Conservation (phyloP, 1,139 yeast species). For the Hyphopichia khmerensis region DNA sequence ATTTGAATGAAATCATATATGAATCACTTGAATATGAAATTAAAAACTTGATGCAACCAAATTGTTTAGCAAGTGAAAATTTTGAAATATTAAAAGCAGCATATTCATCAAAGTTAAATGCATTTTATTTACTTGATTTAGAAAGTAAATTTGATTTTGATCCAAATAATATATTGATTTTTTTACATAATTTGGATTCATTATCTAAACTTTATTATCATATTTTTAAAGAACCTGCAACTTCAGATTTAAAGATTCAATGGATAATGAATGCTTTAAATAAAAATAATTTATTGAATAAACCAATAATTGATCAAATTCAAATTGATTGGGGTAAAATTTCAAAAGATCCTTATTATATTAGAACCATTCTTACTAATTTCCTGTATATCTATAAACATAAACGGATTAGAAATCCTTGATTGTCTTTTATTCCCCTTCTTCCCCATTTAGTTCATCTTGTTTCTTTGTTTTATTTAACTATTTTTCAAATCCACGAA, state of each 20-base stretch:
- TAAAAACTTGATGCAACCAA: background rate
- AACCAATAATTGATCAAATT: conserved; percentile 2
- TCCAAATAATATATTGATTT: conserved; percentile 7
- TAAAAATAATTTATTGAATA: conserved; percentile 6
- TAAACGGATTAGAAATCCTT: background rate
- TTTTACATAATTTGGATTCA: conserved; percentile 13
- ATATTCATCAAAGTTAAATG: conserved; percentile 12
- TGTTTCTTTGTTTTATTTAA: too few relatives aligned
- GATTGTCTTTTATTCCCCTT: background rate
- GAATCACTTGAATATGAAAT: background rate
- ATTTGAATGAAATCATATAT: conserved; percentile 1
- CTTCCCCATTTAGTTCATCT: too few relatives aligned
- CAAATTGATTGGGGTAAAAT: conserved; percentile 3
- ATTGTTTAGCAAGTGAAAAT: conserved; percentile 8
- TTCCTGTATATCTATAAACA: conserved; percentile 3
- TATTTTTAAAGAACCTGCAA: conserved; percentile 12
- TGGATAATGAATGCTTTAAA: conserved; percentile 17
- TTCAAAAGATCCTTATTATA: background rate
- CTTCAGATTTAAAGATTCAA: conserved; percentile 12
- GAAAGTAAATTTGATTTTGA: conserved; percentile 12
- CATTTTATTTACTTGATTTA: conserved; percentile 13
- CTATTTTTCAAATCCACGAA: background rate
- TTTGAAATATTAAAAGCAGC: conserved; percentile 14
- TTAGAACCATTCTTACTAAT: conserved; percentile 1
- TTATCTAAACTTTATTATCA: conserved; percentile 11